Conservation (phyloP, 169 alveolate genomes). For the Eimeria acervulina region DNA sequence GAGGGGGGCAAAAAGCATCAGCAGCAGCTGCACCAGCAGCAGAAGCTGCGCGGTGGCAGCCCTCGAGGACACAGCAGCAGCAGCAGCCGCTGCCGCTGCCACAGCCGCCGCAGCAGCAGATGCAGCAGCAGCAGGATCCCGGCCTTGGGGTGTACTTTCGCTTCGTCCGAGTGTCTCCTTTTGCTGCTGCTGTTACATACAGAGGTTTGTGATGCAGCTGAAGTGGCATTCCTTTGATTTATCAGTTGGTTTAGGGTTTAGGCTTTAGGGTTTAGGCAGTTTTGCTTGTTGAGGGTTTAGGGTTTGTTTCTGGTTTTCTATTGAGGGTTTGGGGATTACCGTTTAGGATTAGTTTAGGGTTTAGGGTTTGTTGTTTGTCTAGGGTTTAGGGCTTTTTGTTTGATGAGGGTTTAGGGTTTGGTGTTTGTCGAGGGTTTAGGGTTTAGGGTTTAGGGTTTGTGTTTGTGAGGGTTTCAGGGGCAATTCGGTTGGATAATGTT, state of each 20-base stretch:
- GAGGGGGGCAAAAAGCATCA: slow-evolving; percentile 16
- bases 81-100: slow-evolving; percentile 30
- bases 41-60: slow-evolving; percentile 25
- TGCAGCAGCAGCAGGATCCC: slow-evolving; percentile 40
- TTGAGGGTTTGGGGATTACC: neutral
- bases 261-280: neutral
- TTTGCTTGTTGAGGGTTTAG: neutral
- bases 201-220: slow-evolving; percentile 8
- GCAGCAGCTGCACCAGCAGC: slow-evolving; percentile 23
- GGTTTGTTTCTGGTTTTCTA: neutral
- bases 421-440: neutral
- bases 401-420: neutral
- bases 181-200: slow-evolving; percentile 78
- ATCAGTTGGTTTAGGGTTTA: neutral
- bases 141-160: slow-evolving; percentile 70
- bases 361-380: neutral
- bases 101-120: slow-evolving; percentile 9
- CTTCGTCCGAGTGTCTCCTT: slow-evolving; percentile 77
- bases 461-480: neutral
- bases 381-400: neutral
- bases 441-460: neutral
- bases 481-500: slow-evolving; percentile 69
- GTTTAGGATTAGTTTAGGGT: neutral
- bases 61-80: neutral
- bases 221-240: neutral